These are phyloP conservation scores for Solanum habrochaites DNA, from an alignment of 257 asterid genomes.

Conservation along the genomic window DNA sequence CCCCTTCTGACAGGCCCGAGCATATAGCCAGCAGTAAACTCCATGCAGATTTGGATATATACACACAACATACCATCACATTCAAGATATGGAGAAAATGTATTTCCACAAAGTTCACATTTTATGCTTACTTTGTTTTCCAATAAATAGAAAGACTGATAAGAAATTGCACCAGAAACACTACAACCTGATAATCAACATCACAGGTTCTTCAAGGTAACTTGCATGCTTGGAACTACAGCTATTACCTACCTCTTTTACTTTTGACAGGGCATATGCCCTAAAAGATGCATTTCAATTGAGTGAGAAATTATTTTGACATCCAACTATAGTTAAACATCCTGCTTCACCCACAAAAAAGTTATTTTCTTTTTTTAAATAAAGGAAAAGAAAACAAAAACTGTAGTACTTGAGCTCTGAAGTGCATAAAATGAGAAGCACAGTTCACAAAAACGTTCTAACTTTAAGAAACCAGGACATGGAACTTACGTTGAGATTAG, in stretches of 20 bases:
- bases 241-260: neutral
- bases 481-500: constrained; percentile 59
- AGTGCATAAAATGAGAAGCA: neutral
- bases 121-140: neutral
- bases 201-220: neutral
- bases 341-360: neutral
- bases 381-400: neutral
- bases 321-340: neutral
- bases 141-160: neutral
- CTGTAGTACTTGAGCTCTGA: neutral
- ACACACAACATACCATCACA: neutral
- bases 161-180: neutral
- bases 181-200: neutral
- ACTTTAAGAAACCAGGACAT: neutral
- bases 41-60: neutral
- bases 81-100: neutral
- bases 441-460: neutral
- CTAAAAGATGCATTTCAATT: neutral
- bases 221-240: neutral
- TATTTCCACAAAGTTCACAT: neutral
- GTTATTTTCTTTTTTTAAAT: too few species aligned
- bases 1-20: neutral
- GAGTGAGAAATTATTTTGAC: neutral
- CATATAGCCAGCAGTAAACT: neutral
- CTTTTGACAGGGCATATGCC: neutral